Evolutionary conservation across 2,329 filamentous ascomycete species (phyloP).

Genomic region (Penicillium sp.): DNA sequence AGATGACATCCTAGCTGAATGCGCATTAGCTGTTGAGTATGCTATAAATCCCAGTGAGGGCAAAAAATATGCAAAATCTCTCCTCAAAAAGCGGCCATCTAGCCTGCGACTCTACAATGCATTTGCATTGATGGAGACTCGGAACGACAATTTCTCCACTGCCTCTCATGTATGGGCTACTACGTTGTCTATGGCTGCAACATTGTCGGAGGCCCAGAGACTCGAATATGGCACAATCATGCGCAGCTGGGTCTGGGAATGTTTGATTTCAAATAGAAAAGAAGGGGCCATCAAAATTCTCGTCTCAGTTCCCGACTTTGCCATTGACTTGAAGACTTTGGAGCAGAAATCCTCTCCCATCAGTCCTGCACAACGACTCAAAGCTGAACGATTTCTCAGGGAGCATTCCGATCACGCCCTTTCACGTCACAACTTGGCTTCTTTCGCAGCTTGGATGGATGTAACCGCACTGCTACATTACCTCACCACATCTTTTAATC

Average conservation of each 20-base stretch:
- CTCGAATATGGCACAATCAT: slow-evolving; percentile 48
- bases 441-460: slow-evolving; percentile 57
- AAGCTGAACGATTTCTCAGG: slow-evolving; percentile 43
- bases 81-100: slow-evolving; percentile 65
- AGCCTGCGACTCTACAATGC: slow-evolving; percentile 70
- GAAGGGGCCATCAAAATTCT: slow-evolving; percentile 36
- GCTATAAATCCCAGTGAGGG: slow-evolving; percentile 51
- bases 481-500: slow-evolving; percentile 43
- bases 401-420: slow-evolving; percentile 55
- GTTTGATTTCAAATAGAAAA: slow-evolving; percentile 47
- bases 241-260: slow-evolving; percentile 65
- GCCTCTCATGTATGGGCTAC: slow-evolving; percentile 64
- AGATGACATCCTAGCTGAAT: slow-evolving; percentile 59
- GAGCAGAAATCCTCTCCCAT: slow-evolving; percentile 15
- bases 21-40: slow-evolving; percentile 65
- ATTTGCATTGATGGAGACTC: slow-evolving; percentile 69
- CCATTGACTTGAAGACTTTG: slow-evolving; percentile 29
- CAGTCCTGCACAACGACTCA: slow-evolving; percentile 34
- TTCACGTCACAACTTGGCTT: slow-evolving; percentile 44
- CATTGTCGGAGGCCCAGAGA: slow-evolving; percentile 32
- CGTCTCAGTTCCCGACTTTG: slow-evolving; percentile 35
- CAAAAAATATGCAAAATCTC: slow-evolving; percentile 66
- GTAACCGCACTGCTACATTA: slow-evolving; percentile 66
- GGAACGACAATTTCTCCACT: slow-evolving; percentile 53
- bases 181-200: slow-evolving; percentile 58